Conservation (phyloP, 1,284 basidiomycete genomes). For the Ganoderma meredithae region DNA sequence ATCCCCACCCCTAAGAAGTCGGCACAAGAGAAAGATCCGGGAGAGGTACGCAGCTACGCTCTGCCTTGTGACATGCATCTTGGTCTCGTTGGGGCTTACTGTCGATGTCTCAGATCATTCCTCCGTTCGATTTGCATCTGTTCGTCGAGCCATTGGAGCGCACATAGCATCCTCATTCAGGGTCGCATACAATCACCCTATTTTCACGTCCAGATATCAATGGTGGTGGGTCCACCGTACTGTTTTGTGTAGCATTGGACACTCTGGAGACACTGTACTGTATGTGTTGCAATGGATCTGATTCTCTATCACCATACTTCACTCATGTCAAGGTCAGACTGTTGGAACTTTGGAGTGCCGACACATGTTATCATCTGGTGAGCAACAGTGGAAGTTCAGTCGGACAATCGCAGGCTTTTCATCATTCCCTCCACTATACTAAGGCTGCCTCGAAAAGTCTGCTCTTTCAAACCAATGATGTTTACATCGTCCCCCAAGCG, state of each 20-base stretch:
- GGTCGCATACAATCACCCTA: not conserved
- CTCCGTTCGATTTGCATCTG: slow-evolving; percentile 28
- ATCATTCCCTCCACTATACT: slow-evolving; percentile 26
- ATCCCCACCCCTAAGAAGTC: slow-evolving; percentile 23
- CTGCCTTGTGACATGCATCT: not conserved
- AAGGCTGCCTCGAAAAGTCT: slow-evolving; percentile 18
- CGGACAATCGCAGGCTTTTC: slow-evolving; percentile 23
- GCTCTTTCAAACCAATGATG: slow-evolving; percentile 48
- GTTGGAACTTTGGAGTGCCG: not conserved
- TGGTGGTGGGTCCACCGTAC: not conserved
- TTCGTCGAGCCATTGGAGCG: slow-evolving; percentile 22
- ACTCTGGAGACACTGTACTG: slow-evolving; percentile 8
- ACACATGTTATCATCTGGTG: not conserved
- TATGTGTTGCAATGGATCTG: slow-evolving; percentile 9
- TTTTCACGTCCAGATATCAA: not conserved
- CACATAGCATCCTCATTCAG: not conserved
- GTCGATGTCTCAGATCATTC: slow-evolving; percentile 18
- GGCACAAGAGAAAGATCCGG: slow-evolving; percentile 23
- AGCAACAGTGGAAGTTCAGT: not conserved
- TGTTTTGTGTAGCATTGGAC: not conserved
- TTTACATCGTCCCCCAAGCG: slow-evolving; percentile 66
- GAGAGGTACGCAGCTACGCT: slow-evolving; percentile 18
- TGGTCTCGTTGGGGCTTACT: not conserved
- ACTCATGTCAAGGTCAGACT: not conserved
- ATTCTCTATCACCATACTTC: not conserved